Evolutionary conservation across 108 stramenopile species (phyloP).

Genomic region (Pseudonitzschia pungens): DNA sequence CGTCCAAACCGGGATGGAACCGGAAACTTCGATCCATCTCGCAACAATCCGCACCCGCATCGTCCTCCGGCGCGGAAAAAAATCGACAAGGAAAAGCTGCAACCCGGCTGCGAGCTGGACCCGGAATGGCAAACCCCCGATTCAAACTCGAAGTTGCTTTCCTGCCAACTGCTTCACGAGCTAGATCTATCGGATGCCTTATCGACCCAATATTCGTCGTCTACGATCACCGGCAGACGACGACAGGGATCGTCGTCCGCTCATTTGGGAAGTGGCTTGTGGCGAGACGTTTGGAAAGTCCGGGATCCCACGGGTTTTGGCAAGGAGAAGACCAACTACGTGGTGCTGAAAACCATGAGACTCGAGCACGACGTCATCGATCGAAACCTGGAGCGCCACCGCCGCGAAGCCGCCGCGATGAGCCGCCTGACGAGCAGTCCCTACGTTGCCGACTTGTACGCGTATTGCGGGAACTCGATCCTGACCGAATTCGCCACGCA

Average conservation of each 20-base stretch:
- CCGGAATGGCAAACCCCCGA: constrained; percentile 57
- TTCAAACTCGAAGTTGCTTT: constrained; percentile 40
- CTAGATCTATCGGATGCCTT: constrained; percentile 51
- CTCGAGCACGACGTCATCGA: constrained; percentile 57
- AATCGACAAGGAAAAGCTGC: constrained; percentile 12
- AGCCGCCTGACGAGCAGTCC: constrained; percentile 58
- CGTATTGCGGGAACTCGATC: constrained; percentile 76
- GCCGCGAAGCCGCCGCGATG: constrained; percentile 81
- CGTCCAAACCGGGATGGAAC: neutral
- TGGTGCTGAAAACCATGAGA: constrained; percentile 15
- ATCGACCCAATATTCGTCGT: neutral
- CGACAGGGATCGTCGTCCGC: constrained; percentile 5
- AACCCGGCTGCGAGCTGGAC: constrained; percentile 27
- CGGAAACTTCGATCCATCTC: neutral
- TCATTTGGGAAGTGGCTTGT: constrained; percentile 66
- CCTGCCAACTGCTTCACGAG: constrained; percentile 77
- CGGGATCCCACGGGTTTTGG: neutral
- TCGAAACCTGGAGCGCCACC: constrained; percentile 84
- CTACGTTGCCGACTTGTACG: constrained; percentile 66
- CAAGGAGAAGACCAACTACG: neutral
- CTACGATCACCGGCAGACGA: constrained; percentile 12
- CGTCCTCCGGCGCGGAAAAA: neutral
- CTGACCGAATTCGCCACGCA: constrained; percentile 66
- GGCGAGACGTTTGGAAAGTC: constrained; percentile 68
- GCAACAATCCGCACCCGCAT: neutral